These are phyloP conservation scores for Aphanomyces astaci DNA, from an alignment of 352 stramenopile species.

Conservation along the genomic window DNA sequence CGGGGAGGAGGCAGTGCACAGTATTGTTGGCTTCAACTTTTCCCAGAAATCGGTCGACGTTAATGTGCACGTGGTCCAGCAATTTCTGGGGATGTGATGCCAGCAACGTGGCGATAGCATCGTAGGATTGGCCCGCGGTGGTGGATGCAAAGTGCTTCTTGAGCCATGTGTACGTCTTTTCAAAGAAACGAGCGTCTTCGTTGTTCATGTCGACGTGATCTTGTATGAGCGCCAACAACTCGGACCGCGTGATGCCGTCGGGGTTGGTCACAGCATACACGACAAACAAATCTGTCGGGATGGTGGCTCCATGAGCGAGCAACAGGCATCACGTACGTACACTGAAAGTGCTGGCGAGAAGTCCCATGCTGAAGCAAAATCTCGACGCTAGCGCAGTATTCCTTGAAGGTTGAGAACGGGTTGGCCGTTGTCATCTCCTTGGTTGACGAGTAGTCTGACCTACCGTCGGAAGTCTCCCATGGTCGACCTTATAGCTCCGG, in stretches of 20 bases:
- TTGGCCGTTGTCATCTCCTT: background rate
- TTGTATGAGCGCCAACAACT: background rate
- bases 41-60: background rate
- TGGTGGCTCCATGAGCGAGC: no score
- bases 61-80: background rate
- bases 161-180: conserved; percentile 14
- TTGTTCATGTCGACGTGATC: background rate
- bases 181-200: conserved; percentile 9
- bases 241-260: conserved; percentile 7
- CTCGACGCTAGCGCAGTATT: background rate
- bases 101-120: background rate
- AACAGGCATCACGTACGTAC: background rate
- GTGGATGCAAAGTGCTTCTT: conserved; percentile 2
- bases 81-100: background rate
- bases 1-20: background rate
- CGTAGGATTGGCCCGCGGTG: background rate
- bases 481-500: no score
- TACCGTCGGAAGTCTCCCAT: no score
- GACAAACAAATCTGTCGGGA: conserved; percentile 9
- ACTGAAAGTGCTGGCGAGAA: conserved; percentile 10
- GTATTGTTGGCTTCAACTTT: background rate
- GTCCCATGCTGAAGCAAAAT: background rate
- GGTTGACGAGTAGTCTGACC: background rate
- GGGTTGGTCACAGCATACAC: background rate
- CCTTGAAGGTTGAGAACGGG: background rate